Evolutionary conservation across 371 early-diverging fungal species (phyloP).

Genomic region (Apophysomyces trapeziformis): DNA sequence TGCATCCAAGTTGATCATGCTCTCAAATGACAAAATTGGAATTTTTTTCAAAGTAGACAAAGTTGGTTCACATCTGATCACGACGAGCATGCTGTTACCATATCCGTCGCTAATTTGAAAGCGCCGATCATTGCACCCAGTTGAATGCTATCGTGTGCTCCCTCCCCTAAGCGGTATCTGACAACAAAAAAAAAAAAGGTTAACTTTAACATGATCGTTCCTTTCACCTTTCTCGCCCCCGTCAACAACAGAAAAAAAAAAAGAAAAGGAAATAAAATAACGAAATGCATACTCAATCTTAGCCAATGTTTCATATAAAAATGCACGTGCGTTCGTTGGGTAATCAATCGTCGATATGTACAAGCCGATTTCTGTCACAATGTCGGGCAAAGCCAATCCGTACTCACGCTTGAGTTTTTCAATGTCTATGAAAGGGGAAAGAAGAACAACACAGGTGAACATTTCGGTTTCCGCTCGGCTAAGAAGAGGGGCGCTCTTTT

Average conservation of each 20-base stretch:
- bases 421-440: slow-evolving; percentile 57
- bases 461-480: neutral
- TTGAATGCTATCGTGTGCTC: slow-evolving; percentile 85
- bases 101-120: slow-evolving; percentile 75
- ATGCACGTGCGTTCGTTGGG: slow-evolving; percentile 65
- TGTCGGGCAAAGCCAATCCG: slow-evolving; percentile 90
- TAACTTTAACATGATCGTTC: slow-evolving; percentile 4
- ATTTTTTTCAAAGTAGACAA: neutral
- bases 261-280: no score
- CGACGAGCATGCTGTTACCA: slow-evolving; percentile 40
- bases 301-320: slow-evolving; percentile 78
- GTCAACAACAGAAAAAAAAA: no score
- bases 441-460: neutral
- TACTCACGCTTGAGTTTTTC: slow-evolving; percentile 74
- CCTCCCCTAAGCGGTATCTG: slow-evolving; percentile 79
- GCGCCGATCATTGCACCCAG: slow-evolving; percentile 79
- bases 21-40: neutral
- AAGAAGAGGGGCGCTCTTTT: neutral
- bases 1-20: no score
- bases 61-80: neutral
- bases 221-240: no score
- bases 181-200: neutral
- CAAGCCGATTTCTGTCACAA: slow-evolving; percentile 76
- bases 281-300: slow-evolving; percentile 77
- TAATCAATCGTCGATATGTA: slow-evolving; percentile 68